These are phyloP conservation scores for Saksenaea oblongispora DNA, from an alignment of 371 early-diverging fungal genomes.

Conservation along the genomic window DNA sequence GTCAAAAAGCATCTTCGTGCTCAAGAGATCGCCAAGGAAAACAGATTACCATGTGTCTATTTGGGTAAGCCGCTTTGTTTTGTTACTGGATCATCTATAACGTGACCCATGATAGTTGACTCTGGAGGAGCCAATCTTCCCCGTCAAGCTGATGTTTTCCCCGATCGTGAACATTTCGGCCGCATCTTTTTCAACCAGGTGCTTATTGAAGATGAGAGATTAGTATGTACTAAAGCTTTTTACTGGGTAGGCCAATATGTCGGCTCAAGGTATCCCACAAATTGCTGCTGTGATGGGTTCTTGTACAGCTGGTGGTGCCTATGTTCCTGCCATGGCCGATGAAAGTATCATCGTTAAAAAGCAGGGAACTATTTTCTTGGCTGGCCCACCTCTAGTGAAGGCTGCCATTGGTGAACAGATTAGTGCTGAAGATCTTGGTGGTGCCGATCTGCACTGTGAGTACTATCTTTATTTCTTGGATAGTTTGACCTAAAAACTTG, in stretches of 20 bases:
- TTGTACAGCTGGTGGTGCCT: constrained; percentile 99
- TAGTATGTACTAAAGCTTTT: not conserved
- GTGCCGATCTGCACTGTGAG: constrained; percentile 95
- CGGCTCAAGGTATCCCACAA: constrained; percentile 88
- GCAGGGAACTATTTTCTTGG: constrained; percentile 98
- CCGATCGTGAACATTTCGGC: constrained; percentile 97
- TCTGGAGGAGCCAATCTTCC: constrained; percentile 98
- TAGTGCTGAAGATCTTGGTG: constrained; percentile 94
- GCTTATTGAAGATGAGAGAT: not conserved
- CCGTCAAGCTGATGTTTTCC: constrained; percentile 95
- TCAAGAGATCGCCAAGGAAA: constrained; percentile 96
- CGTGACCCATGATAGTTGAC: constrained; percentile 68
- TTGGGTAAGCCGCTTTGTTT: constrained; percentile 54
- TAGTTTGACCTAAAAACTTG: not conserved
- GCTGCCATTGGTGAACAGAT: constrained; percentile 98
- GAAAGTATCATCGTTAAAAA: constrained; percentile 95
- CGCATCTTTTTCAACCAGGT: constrained; percentile 95
- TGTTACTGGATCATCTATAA: not conserved
- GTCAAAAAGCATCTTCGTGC: constrained; percentile 98
- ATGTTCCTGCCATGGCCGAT: constrained; percentile 98
- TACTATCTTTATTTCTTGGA: not conserved
- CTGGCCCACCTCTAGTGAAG: constrained; percentile 95
- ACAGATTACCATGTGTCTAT: constrained; percentile 94
- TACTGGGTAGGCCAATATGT: constrained; percentile 66
- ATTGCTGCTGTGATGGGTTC: constrained; percentile 97